A percentile compares a stretch with the other conserved stretches of the same genome.
Conservation (phyloP, 2,329 filamentous ascomycete species). For the Colletotrichum phormii region DNA sequence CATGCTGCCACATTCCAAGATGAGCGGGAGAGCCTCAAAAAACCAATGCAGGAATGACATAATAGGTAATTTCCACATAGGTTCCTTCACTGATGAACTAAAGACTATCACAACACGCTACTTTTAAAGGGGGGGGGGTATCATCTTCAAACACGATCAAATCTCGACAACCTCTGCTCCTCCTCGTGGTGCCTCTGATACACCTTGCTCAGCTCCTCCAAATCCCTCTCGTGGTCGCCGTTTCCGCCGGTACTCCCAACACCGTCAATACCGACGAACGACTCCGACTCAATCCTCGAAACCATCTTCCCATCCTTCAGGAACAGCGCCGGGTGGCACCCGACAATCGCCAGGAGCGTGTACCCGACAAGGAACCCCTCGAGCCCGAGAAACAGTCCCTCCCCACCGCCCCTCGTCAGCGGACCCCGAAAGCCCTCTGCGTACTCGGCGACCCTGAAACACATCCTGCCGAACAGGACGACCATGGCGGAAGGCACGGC, state of each 20-base stretch:
- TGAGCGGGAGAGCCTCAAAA: neutral
- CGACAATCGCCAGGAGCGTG: slow-evolving; percentile 43
- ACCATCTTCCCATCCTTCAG: slow-evolving; percentile 21
- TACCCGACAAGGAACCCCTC: slow-evolving; percentile 46
- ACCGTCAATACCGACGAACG: slow-evolving; percentile 13
- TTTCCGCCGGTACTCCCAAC: neutral
- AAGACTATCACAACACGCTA: neutral
- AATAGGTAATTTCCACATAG: neutral
- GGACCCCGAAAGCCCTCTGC: slow-evolving; percentile 41
- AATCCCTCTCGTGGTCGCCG: slow-evolving; percentile 9
- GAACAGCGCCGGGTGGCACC: slow-evolving; percentile 44
- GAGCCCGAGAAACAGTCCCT: slow-evolving; percentile 42
- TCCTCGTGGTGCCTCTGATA: slow-evolving; percentile 29
- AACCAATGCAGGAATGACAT: neutral
- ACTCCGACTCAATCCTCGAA: slow-evolving; percentile 14
- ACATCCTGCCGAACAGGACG: slow-evolving; percentile 42
- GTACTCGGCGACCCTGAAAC: slow-evolving; percentile 43
- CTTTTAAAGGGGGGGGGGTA: neutral
- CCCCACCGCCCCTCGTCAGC: slow-evolving; percentile 40
- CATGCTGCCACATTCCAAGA: neutral
- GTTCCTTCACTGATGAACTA: neutral
- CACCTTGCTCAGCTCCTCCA: slow-evolving; percentile 34
- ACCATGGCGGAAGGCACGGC: slow-evolving; percentile 40
- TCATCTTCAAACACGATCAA: slow-evolving; percentile 7
- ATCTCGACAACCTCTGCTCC: slow-evolving; percentile 16